Evolutionary conservation across 2,329 filamentous ascomycete species (phyloP), one percentile per base, ranked within the genome.

Genomic region (Fusarium euwallaceae): DNA sequence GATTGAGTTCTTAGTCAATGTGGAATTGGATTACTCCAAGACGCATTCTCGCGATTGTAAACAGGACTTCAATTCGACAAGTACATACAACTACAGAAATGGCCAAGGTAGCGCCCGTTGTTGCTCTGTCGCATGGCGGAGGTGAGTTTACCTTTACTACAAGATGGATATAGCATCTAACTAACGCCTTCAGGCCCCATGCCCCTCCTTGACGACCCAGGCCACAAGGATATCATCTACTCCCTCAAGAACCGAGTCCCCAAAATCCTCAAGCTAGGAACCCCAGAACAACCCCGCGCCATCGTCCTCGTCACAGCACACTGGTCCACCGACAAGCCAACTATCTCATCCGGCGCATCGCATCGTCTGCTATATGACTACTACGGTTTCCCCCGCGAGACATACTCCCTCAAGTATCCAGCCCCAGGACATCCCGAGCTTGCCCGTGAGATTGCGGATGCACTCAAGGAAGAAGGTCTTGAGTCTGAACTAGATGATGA

Each of bases 291-390:
- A 14, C 87, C 86, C 0, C 83, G 83, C 11, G 89, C 87, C 27
- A 89, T 91, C 55, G 82, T 90, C 11, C 81, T 91, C 36, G 84
- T 91, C 16, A 91, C 89, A 0, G 89, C 89, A 5, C 89, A 91
- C 81, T 91, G 89, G 89, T 85, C 84, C 3, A 86, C 86, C 4
- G 56, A 72, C 16, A 80, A 80, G 10, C 89, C 89, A 1, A 86
- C 84, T 48, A 87, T 92, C 67, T 89, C 87, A 14, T 88, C 86
- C 4, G 86, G 77, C 5, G 76, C 81, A 22, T 83, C 82, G 27
- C 90, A 87, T 66, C 76, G 82, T 3, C 81, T 92, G 6, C 80
- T 86, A 59, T 92, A 90, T 78, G 89, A 92, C 78, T 92, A 91
- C 81, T 86, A 85, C 75, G 88, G 88, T 20, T 91, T 92, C 76